Evolutionary conservation across 768 basidiomycete genomes (phyloP).

Genomic region (Pulveroboletus sp.): DNA sequence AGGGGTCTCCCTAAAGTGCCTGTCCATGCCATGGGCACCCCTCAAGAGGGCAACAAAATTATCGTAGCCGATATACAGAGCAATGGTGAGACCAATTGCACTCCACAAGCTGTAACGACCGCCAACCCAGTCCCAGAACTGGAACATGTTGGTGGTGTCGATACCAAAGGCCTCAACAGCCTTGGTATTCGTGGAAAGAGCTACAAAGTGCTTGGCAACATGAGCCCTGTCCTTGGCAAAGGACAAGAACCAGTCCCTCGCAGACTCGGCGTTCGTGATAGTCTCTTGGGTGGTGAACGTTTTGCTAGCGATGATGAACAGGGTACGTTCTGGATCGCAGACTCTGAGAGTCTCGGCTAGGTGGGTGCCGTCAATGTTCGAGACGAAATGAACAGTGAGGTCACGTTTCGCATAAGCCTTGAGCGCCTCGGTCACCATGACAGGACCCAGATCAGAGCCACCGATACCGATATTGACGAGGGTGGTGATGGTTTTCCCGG

Average conservation of each 20-base stretch:
- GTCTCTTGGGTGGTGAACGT: constrained; percentile 99
- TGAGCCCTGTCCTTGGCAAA: constrained; percentile 81
- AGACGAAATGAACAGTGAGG: constrained; percentile 83
- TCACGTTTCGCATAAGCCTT: constrained; percentile 90
- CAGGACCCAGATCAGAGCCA: constrained; percentile 95
- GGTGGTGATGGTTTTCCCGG: constrained; percentile 88
- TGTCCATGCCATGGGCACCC: constrained; percentile 97
- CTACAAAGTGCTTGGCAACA: constrained; percentile 98
- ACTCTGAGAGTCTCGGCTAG: constrained; percentile 79
- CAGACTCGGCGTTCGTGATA: constrained; percentile 95
- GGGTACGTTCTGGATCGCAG: constrained; percentile 86
- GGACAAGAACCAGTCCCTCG: constrained; percentile 89
- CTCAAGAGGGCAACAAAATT: constrained; percentile 87
- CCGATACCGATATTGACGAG: constrained; percentile 99
- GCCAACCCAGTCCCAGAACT: constrained; percentile 99
- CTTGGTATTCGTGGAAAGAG: constrained; percentile 92
- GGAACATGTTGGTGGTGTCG: constrained; percentile 91
- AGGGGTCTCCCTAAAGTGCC: constrained; percentile 87
- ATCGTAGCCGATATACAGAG: constrained; percentile 87
- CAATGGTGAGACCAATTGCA: constrained; percentile 94
- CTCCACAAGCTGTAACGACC: constrained; percentile 98
- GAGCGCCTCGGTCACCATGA: constrained; percentile 98
- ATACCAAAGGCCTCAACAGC: constrained; percentile 95
- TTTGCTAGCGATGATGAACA: constrained; percentile 99
- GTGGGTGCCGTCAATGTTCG: constrained; percentile 98